phyloP scores from a whole-genome alignment of 2,329 filamentous ascomycete genomes.

The Pestalotiopsis sp. region DNA sequence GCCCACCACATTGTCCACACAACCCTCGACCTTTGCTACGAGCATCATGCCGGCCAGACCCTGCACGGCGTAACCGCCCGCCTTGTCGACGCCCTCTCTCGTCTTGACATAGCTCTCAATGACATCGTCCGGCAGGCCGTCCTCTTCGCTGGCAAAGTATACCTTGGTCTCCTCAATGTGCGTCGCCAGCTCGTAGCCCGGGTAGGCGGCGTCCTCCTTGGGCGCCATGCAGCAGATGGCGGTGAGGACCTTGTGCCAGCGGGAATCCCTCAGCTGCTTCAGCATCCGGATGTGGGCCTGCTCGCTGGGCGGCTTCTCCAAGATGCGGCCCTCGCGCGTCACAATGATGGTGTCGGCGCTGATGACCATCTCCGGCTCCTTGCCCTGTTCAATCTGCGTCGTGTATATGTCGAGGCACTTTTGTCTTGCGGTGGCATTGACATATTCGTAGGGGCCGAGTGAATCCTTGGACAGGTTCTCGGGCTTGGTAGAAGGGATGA shows the following conservation, averaged over 20 bases:
- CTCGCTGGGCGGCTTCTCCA: slow-evolving; percentile 89
- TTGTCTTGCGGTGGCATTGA: slow-evolving; percentile 79
- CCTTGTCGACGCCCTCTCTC: slow-evolving; percentile 92
- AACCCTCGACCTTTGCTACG: slow-evolving; percentile 86
- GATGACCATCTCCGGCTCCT: slow-evolving; percentile 82
- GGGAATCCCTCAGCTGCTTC: slow-evolving; percentile 75
- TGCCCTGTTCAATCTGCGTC: slow-evolving; percentile 40
- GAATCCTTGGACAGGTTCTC: slow-evolving; percentile 81
- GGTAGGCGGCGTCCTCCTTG: slow-evolving; percentile 76
- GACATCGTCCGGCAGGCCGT: slow-evolving; percentile 74
- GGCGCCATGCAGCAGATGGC: slow-evolving; percentile 84
- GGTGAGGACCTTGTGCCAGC: slow-evolving; percentile 82
- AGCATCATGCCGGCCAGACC: slow-evolving; percentile 84
- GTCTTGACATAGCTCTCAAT: slow-evolving; percentile 80
- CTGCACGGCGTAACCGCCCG: slow-evolving; percentile 93
- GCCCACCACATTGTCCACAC: slow-evolving; percentile 92
- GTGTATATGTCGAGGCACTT: slow-evolving; percentile 79
- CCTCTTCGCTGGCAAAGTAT: slow-evolving; percentile 71
- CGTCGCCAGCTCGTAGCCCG: slow-evolving; percentile 81
- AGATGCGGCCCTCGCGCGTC: slow-evolving; percentile 71
- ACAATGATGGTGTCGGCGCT: slow-evolving; percentile 92
- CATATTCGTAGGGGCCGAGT: slow-evolving; percentile 86
- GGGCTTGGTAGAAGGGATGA: slow-evolving; percentile 79
- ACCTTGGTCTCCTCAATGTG: slow-evolving; percentile 91
- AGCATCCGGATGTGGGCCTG: slow-evolving; percentile 85